Base-by-base conservation (phyloP, 2,329 filamentous ascomycete genomes). In the Drechslerella coelobrocha region DNA sequence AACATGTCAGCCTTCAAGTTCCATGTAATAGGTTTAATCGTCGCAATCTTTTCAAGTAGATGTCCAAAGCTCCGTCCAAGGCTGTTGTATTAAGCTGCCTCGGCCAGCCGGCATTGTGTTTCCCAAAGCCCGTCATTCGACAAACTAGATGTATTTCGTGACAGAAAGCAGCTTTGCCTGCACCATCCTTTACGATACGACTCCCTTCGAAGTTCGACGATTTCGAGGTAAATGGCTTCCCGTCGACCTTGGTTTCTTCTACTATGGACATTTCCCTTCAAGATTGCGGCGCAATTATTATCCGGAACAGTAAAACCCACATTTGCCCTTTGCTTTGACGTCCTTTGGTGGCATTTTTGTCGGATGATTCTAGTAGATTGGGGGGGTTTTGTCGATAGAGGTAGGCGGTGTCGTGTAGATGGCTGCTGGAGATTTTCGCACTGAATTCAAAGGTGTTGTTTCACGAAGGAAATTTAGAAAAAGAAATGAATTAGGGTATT, bases 271-370 rank as follows among this genome's bases (percentile, higher is more conserved):
- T 62, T 52, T 62, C 51, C 34, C 54, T 45, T 48, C 53, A 47
- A 61, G 59, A 68, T 68, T 68, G 56, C 51, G 56, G 47, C 27
- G 39, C 26, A 55, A 19, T 45, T 43, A 56, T 55, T 54, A 24
- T 34, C 14, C 31, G 26, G 9, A 60, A 17, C 17, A n/a, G 34
- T 47, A 48, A 61, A 43, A 69, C 57, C 59, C 51, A 69, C 65
- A 51, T 56, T 69, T 69, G 52, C 65, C 57, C 57, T 69, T 69
- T 61, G 65, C 24, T 62, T 51, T 57, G 55, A 52, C 51, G 57
- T 56, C 47, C 47, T 69, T 69, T 69, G 65, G 65, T 69, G 65
- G 65, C 65, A 69, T n/a, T 69, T 56, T 27, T 69, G 57, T 69
- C 65, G 65, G 60, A 48, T 62, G 37, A 17, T 69, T 61, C 51